Base-by-base conservation (phyloP, 202 grass and related monocot genomes). In the Elaeis oleifera region DNA sequence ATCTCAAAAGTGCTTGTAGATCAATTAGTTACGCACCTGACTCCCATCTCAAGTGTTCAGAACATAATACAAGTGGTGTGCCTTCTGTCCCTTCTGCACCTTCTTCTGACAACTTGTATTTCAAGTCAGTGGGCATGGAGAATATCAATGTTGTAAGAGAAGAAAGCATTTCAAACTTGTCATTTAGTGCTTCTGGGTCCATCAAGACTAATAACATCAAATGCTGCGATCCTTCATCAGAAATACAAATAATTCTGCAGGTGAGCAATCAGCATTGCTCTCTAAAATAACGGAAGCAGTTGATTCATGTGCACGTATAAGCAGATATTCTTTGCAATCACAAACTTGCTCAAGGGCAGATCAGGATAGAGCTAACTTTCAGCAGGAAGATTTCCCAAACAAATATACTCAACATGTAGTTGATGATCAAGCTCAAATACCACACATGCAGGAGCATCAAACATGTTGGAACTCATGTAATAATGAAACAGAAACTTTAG, bases 41-140 rank as follows among this genome's bases (percentile, higher is more conserved):
- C 52, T 81, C 63, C n/a, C 49, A 27, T 29, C n/a, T 72, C 72
- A 71, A 78, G 78, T 23, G 0, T 60, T 81, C 27, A 50, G 70
- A 75, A 61, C 15, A 36, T 54, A 54, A 75, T 69, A 27, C 58
- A 48, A 64, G 61, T 54, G 73, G 74, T 49, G 60, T 74, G 29
- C 36, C 57, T 72, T 62, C 54, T 57, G n/a, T 84, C 72, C 25
- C 52, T 54, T 80, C 66, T 64, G 59, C 74, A 20, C 75, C 70
- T 64, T 39, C 70, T 50, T 72, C 78, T 50, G 62, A 71, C 60
- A 71, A 72, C 36, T 14, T 44, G 36, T 13, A 44, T 13, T 44
- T 44, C 9, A 44, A 13, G 36, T 13, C 11, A 44, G 8, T 44
- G 36, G 36, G 36, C 49, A 32, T 78, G 14, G 80, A 75, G 67